Conservation (phyloP, 352 stramenopile species). For the Thalassiosira hispida region DNA sequence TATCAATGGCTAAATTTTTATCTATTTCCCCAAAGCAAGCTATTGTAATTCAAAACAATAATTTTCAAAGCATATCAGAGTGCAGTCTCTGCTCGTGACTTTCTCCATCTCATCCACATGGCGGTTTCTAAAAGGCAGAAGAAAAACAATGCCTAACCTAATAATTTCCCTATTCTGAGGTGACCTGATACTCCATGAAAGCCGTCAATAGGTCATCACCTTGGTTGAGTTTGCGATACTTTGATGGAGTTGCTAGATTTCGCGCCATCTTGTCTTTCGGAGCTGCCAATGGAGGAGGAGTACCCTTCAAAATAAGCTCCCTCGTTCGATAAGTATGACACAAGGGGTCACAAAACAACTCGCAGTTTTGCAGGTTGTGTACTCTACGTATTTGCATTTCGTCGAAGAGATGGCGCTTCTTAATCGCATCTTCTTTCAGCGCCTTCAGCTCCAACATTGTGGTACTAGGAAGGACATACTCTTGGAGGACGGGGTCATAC, state of each 20-base stretch:
- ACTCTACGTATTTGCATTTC: constrained; percentile 36
- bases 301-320: constrained; percentile 18
- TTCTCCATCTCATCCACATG: too few relatives aligned
- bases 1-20: too few relatives aligned
- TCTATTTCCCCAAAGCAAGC: too few relatives aligned
- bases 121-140: neutral
- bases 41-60: too few relatives aligned
- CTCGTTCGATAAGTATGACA: constrained; percentile 23
- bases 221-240: constrained; percentile 21
- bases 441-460: constrained; percentile 25
- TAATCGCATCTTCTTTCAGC: constrained; percentile 25
- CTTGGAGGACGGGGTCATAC: constrained; percentile 39
- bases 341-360: constrained; percentile 38
- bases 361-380: constrained; percentile 25
- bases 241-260: neutral
- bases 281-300: neutral
- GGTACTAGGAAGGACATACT: constrained; percentile 31
- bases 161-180: neutral
- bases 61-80: too few relatives aligned
- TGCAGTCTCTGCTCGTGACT: too few relatives aligned
- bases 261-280: neutral
- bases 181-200: neutral
- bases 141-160: too few relatives aligned
- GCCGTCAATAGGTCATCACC: constrained; percentile 10
- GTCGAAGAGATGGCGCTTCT: constrained; percentile 30